Evolutionary conservation across 371 early-diverging fungal species (phyloP).

Genomic region (Rhizomucor miehei): DNA sequence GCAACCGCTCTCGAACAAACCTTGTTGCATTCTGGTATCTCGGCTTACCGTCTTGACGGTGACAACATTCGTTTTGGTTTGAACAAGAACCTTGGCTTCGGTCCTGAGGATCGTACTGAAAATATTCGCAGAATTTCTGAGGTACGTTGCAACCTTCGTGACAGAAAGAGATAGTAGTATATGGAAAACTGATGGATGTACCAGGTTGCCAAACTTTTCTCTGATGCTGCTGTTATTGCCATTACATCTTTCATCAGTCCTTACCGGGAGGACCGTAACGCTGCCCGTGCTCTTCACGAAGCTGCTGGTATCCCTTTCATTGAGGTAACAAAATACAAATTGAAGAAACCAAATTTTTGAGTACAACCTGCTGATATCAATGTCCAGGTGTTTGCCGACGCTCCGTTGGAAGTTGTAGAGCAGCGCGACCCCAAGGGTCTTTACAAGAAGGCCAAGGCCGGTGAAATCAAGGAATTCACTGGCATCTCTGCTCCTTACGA

Average conservation of each 20-base stretch:
- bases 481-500: constrained; percentile 94
- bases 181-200: not conserved
- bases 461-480: constrained; percentile 92
- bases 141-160: constrained; percentile 31
- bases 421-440: constrained; percentile 93
- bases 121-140: constrained; percentile 94
- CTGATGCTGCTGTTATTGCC: constrained; percentile 78
- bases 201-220: constrained; percentile 84
- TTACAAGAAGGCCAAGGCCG: constrained; percentile 93
- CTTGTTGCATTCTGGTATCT: constrained; percentile 68
- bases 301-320: constrained; percentile 75
- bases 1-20: constrained; percentile 89
- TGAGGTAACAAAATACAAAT: constrained; percentile 37
- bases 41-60: constrained; percentile 89
- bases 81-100: constrained; percentile 92
- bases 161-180: constrained; percentile 4
- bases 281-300: constrained; percentile 77
- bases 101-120: constrained; percentile 87
- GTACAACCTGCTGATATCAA: not conserved
- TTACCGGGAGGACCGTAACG: constrained; percentile 78
- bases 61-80: constrained; percentile 95
- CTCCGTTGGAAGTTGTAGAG: constrained; percentile 85
- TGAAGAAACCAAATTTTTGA: no score
- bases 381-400: constrained; percentile 69
- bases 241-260: constrained; percentile 93